A percentile compares a stretch with the other conserved stretches of the same genome.
Evolutionary conservation across 2,329 filamentous ascomycete species (phyloP).

Genomic region (Colletotrichum incanum): DNA sequence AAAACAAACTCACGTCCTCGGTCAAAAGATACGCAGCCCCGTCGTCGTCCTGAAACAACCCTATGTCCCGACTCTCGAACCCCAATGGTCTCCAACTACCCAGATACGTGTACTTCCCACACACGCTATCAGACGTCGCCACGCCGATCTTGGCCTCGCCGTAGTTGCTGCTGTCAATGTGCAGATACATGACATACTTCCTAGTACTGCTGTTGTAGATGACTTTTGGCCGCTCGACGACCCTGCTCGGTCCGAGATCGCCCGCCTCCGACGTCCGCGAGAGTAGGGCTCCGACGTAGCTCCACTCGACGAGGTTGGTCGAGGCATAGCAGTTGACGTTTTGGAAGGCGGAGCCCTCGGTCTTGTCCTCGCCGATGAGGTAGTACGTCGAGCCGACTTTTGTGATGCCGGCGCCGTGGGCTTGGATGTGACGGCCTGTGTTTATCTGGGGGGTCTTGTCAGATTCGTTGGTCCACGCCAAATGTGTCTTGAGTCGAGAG

Average conservation of each 20-base stretch:
- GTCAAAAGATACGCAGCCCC: slow-evolving; percentile 73
- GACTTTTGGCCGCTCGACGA: slow-evolving; percentile 79
- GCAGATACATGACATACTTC: slow-evolving; percentile 79
- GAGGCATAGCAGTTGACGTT: slow-evolving; percentile 80
- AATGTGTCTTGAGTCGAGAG: not conserved
- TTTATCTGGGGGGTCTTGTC: slow-evolving; percentile 52
- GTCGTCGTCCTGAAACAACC: slow-evolving; percentile 74
- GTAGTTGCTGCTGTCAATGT: slow-evolving; percentile 76
- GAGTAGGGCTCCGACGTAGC: slow-evolving; percentile 72
- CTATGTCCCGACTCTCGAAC: slow-evolving; percentile 65
- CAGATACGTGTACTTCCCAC: slow-evolving; percentile 67
- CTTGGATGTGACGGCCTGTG: slow-evolving; percentile 72
- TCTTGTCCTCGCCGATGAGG: slow-evolving; percentile 80
- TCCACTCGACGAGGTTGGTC: slow-evolving; percentile 76
- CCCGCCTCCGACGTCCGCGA: slow-evolving; percentile 63
- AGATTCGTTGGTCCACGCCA: not conserved
- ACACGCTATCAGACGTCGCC: slow-evolving; percentile 71
- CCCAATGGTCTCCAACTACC: slow-evolving; percentile 54
- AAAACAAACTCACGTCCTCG: slow-evolving; percentile 61
- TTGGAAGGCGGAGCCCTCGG: slow-evolving; percentile 72
- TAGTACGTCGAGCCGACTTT: slow-evolving; percentile 73
- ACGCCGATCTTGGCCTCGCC: slow-evolving; percentile 76
- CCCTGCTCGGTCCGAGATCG: slow-evolving; percentile 73
- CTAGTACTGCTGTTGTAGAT: slow-evolving; percentile 75
- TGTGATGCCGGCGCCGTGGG: slow-evolving; percentile 74